Percentiles rank a stretch among this genome's conserved stretches.
These are phyloP conservation scores for Botryotinia globosa DNA, from an alignment of 2,329 filamentous ascomycete species.

Conservation along the genomic window DNA sequence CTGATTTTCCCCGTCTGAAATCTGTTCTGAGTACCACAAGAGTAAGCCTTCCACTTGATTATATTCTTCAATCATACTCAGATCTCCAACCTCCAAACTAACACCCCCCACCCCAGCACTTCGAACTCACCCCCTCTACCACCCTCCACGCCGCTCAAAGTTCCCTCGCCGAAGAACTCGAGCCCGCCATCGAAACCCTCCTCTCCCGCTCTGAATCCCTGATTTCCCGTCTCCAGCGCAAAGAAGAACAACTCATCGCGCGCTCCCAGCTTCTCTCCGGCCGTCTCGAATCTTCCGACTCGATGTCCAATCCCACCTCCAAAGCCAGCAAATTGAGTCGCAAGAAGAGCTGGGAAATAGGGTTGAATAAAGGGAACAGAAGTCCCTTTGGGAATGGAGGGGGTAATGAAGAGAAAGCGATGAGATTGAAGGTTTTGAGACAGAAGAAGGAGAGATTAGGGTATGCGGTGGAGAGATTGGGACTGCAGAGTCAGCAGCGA, in stretches of 20 bases:
- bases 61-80: background rate
- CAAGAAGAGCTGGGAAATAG: slow-evolving; percentile 40
- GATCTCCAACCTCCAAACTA: background rate
- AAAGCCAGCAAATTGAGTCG: slow-evolving; percentile 30
- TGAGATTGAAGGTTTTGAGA: slow-evolving; percentile 57
- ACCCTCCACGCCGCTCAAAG: slow-evolving; percentile 63
- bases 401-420: slow-evolving; percentile 30
- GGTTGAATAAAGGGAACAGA: background rate
- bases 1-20: slow-evolving; percentile 39
- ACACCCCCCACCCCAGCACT: slow-evolving; percentile 55
- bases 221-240: slow-evolving; percentile 63
- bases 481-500: slow-evolving; percentile 64
- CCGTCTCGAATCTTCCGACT: slow-evolving; percentile 43
- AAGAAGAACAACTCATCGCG: slow-evolving; percentile 62
- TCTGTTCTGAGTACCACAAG: slow-evolving; percentile 40
- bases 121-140: slow-evolving; percentile 67
- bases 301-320: slow-evolving; percentile 30
- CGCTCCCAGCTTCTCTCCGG: slow-evolving; percentile 67
- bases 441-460: slow-evolving; percentile 69
- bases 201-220: slow-evolving; percentile 61
- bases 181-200: slow-evolving; percentile 66
- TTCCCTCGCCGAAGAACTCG: slow-evolving; percentile 64
- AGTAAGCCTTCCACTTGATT: slow-evolving; percentile 29
- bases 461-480: slow-evolving; percentile 67
- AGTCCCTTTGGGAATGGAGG: slow-evolving; percentile 20